These are phyloP conservation scores for Arctium lappa DNA, from an alignment of 129 eudicot genomes.

Conservation along the genomic window DNA sequence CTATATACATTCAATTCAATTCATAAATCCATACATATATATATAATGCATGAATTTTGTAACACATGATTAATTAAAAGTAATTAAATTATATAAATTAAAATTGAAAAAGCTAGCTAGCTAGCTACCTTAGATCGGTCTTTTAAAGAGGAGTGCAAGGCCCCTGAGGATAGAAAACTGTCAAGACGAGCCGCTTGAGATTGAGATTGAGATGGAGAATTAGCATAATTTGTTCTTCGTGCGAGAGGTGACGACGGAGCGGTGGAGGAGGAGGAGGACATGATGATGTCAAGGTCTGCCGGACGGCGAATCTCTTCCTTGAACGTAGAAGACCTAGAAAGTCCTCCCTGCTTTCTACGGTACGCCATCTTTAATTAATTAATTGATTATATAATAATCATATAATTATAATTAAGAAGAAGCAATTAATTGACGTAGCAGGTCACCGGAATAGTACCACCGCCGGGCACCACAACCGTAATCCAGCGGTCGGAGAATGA, in stretches of 20 bases:
- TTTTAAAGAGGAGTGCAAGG: conserved; percentile 36
- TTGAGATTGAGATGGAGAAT: background rate
- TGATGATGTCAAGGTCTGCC: conserved; percentile 11
- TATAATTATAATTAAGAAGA: background rate
- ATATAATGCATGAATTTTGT: background rate
- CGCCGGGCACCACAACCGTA: conserved; percentile 28
- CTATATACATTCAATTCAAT: background rate
- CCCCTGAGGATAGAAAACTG: conserved; percentile 43
- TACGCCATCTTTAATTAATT: conserved; percentile 47
- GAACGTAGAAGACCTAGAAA: conserved; percentile 58
- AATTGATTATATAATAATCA: background rate
- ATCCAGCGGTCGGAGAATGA: conserved; percentile 18
- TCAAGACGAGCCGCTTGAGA: conserved; percentile 38
- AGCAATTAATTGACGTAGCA: background rate
- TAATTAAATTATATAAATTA: background rate
- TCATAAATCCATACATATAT: background rate
- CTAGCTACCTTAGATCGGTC: conserved; percentile 27
- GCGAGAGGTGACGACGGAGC: conserved; percentile 5
- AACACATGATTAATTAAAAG: background rate
- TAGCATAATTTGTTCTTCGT: background rate
- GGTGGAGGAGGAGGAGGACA: conserved; percentile 11
- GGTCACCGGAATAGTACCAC: conserved; percentile 29
- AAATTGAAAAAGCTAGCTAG: background rate
- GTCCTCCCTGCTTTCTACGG: conserved; percentile 56
- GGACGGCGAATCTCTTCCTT: conserved; percentile 42